Evolutionary conservation across 2,329 filamentous ascomycete genomes (phyloP).

Genomic region (Aspergillus sp.): DNA sequence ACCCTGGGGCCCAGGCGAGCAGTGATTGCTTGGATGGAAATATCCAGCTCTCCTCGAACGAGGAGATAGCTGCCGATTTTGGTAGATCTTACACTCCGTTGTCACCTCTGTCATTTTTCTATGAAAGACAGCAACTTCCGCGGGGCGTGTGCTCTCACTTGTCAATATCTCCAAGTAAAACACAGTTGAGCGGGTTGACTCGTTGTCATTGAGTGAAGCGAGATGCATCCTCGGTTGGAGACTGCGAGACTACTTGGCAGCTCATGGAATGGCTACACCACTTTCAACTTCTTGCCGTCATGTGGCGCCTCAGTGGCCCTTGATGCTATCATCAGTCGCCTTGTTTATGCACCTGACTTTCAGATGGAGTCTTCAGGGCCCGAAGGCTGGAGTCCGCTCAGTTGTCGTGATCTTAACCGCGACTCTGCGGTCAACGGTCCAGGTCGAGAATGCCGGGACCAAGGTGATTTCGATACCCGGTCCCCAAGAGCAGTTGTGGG

Average conservation of each 20-base stretch:
- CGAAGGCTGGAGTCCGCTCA: not conserved
- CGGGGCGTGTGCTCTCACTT: not conserved
- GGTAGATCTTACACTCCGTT: constrained; percentile 7
- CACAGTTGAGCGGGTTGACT: not conserved
- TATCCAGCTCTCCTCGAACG: not conserved
- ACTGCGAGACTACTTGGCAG: not conserved
- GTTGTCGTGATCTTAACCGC: not conserved
- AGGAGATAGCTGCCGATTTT: constrained; percentile 5
- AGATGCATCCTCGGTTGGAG: not conserved
- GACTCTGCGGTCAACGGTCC: not conserved
- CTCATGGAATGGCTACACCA: not conserved
- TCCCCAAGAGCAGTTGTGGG: no score
- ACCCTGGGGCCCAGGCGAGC: not conserved
- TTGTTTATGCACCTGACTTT: not conserved
- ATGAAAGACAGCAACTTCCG: not conserved
- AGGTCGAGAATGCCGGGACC: not conserved
- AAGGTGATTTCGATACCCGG: not conserved
- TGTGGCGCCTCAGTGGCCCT: not conserved
- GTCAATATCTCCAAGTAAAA: not conserved
- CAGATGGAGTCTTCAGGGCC: no score
- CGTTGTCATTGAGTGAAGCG: not conserved
- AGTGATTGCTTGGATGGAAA: not conserved
- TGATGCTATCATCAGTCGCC: not conserved
- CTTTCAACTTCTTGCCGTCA: not conserved
- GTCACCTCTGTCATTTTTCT: not conserved